phyloP scores from a whole-genome alignment of 179 eudicot species.

The Nepenthes alata region DNA sequence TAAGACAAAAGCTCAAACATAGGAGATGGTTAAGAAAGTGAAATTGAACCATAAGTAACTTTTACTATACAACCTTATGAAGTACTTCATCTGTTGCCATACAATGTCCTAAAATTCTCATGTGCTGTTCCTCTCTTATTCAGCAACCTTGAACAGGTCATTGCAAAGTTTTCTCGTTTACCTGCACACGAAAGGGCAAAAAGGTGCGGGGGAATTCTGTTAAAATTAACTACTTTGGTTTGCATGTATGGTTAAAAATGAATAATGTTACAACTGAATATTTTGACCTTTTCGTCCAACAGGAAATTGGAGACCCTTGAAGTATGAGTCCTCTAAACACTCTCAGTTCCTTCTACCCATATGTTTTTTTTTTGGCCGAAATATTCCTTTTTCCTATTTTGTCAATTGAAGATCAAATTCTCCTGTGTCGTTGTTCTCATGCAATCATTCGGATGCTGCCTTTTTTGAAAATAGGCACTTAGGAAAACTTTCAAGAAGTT shows the following conservation, averaged over 20 bases:
- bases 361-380: neutral
- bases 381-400: neutral
- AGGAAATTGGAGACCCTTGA: conserved; percentile 97
- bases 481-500: conserved; percentile 92
- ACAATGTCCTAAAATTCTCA: neutral
- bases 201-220: conserved; percentile 29
- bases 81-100: neutral
- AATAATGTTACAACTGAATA: conserved; percentile 9
- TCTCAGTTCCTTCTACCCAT: neutral
- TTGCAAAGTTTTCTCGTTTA: conserved; percentile 73
- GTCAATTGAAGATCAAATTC: neutral
- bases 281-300: conserved; percentile 22
- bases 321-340: conserved; percentile 32
- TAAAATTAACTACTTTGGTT: neutral
- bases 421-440: neutral
- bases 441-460: neutral
- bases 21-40: too few relatives aligned
- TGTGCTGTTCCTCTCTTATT: conserved; percentile 6
- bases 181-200: conserved; percentile 79
- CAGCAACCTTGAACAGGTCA: conserved; percentile 82
- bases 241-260: conserved; percentile 1
- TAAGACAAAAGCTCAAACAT: too few relatives aligned
- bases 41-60: too few relatives aligned
- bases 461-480: conserved; percentile 41
- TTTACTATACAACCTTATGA: neutral